Evolutionary conservation across 192 early-diverging fungal species (phyloP).

Genomic region (Coemansia sp.): DNA sequence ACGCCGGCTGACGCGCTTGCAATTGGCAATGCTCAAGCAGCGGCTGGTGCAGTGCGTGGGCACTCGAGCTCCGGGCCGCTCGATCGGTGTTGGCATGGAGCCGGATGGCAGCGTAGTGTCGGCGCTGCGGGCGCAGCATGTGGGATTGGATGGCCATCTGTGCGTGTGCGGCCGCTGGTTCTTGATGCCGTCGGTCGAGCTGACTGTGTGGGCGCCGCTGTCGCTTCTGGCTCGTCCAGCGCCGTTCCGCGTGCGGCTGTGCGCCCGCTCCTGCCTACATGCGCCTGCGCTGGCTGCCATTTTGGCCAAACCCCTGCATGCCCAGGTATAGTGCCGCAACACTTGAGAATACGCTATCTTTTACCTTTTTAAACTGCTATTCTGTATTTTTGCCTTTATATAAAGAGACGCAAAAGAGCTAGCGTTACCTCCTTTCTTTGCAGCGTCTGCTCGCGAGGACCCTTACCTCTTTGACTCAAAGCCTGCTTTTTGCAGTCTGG

Average conservation of each 20-base stretch:
- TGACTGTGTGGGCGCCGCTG: conserved; percentile 36
- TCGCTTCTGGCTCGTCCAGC: conserved; percentile 24
- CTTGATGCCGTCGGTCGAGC: conserved; percentile 28
- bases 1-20: conserved; percentile 24
- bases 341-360: background rate
- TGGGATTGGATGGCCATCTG: conserved; percentile 35
- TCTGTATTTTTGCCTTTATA: conserved; percentile 7
- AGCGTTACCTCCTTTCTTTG: background rate
- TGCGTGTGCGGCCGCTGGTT: conserved; percentile 45
- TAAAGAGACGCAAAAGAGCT: background rate
- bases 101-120: conserved; percentile 12
- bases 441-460: background rate
- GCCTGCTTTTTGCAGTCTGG: background rate
- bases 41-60: conserved; percentile 31
- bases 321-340: conserved; percentile 4
- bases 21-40: conserved; percentile 32
- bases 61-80: conserved; percentile 30
- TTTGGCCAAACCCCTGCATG: conserved; percentile 9
- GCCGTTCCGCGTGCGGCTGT: conserved; percentile 38
- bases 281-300: conserved; percentile 10
- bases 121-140: conserved; percentile 30
- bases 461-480: conserved; percentile 11
- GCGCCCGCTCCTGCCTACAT: conserved; percentile 36
- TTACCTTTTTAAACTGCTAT: background rate
- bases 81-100: conserved; percentile 28